Percentiles rank a stretch among this genome's conserved stretches.
Conservation (phyloP, 192 early-diverging fungal species). For the Podila epicladia region DNA sequence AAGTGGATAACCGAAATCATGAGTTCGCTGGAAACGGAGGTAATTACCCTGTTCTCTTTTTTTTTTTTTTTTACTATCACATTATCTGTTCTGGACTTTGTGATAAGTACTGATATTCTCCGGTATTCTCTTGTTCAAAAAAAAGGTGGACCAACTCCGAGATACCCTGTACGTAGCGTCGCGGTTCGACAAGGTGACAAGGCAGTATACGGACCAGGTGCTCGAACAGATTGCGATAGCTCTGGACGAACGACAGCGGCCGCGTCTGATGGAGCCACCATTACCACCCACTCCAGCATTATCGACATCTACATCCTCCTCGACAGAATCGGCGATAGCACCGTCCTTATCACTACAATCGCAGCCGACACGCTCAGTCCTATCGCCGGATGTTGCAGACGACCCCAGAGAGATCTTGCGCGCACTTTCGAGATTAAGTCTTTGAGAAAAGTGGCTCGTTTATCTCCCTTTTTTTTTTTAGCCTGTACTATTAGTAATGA, state of each 20-base stretch:
- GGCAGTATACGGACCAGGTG: slow-evolving; percentile 43
- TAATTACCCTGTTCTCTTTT: slow-evolving; percentile 1
- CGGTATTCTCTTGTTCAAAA: neutral
- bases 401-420: slow-evolving; percentile 45
- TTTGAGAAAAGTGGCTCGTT: neutral
- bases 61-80: neutral
- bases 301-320: slow-evolving; percentile 6
- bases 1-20: slow-evolving; percentile 46
- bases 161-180: slow-evolving; percentile 40
- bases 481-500: neutral
- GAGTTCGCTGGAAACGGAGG: slow-evolving; percentile 43
- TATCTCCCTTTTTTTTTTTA: neutral
- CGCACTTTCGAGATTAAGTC: slow-evolving; percentile 39
- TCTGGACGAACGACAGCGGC: slow-evolving; percentile 40
- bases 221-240: slow-evolving; percentile 42
- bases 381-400: slow-evolving; percentile 16
- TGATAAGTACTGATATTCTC: neutral
- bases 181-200: slow-evolving; percentile 40
- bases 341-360: neutral
- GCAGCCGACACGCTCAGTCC: neutral
- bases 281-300: neutral
- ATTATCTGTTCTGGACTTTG: neutral
- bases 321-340: neutral
- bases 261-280: slow-evolving; percentile 5
- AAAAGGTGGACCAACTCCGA: slow-evolving; percentile 38